Evolutionary conservation across 768 basidiomycete genomes (phyloP).

Genomic region (Phlegmacium glaucopus): DNA sequence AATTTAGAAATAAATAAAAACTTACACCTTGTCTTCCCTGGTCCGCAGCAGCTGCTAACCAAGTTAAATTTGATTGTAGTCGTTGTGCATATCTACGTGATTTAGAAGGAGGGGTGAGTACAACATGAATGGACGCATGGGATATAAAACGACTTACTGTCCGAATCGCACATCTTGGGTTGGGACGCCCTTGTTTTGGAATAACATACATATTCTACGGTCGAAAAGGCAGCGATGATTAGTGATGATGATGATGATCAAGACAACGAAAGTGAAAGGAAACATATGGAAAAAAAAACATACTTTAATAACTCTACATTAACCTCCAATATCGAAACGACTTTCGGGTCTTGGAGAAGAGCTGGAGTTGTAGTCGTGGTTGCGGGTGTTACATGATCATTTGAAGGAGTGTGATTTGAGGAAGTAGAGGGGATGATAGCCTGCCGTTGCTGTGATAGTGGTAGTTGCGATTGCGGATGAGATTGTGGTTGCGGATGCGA

Average conservation of each 20-base stretch:
- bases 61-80: slow-evolving; percentile 68
- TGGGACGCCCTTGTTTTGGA: slow-evolving; percentile 51
- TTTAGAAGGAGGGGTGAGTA: slow-evolving; percentile 5
- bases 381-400: slow-evolving; percentile 11
- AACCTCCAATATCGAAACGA: slow-evolving; percentile 58
- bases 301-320: slow-evolving; percentile 71
- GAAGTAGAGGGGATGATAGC: background rate
- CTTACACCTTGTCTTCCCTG: slow-evolving; percentile 46
- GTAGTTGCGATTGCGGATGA: slow-evolving; percentile 6
- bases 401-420: background rate
- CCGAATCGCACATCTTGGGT: slow-evolving; percentile 47
- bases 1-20: too few relatives aligned
- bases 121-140: slow-evolving; percentile 3
- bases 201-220: slow-evolving; percentile 55
- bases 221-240: background rate
- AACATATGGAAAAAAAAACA: slow-evolving; percentile 17
- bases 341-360: slow-evolving; percentile 44
- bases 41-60: slow-evolving; percentile 69
- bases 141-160: slow-evolving; percentile 42
- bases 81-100: slow-evolving; percentile 51
- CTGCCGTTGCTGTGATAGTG: slow-evolving; percentile 3
- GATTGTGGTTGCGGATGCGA: slow-evolving; percentile 3
- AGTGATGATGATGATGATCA: background rate
- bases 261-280: slow-evolving; percentile 3
- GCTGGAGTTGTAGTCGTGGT: slow-evolving; percentile 11